These are phyloP conservation scores for Leucoagaricus sp. DNA, from an alignment of 1,284 basidiomycete species.

Conservation along the genomic window DNA sequence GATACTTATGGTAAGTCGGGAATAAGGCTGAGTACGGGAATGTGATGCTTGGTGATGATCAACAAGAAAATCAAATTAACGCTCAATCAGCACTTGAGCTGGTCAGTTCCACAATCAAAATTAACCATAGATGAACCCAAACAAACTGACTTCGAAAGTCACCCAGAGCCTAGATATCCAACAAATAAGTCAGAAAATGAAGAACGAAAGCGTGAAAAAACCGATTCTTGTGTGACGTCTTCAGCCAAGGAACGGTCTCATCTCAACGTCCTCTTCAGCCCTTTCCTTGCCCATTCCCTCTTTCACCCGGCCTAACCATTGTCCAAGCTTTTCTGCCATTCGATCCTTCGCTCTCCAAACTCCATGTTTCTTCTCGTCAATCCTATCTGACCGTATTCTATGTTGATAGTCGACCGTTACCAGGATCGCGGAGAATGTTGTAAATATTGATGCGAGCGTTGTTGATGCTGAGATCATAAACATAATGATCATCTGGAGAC, in stretches of 20 bases:
- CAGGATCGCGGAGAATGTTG: conserved; percentile 58
- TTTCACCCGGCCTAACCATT: not conserved
- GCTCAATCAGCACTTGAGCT: too few species aligned
- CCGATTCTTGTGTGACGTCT: too few species aligned
- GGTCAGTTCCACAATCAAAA: too few species aligned
- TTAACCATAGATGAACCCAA: too few species aligned
- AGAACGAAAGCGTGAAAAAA: too few species aligned
- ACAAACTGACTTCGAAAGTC: too few species aligned
- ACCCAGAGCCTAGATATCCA: too few species aligned
- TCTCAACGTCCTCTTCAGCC: not conserved
- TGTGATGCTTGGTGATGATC: too few species aligned
- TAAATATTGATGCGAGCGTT: conserved; percentile 65
- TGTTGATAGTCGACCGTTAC: conserved; percentile 71
- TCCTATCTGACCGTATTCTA: conserved; percentile 69
- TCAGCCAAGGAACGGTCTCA: conserved; percentile 9
- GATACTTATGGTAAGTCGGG: too few species aligned
- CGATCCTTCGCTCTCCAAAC: not conserved
- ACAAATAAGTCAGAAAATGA: too few species aligned
- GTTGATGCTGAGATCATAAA: conserved; percentile 86
- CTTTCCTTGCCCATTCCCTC: conserved; percentile 1
- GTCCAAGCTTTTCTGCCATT: not conserved
- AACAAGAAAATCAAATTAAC: too few species aligned
- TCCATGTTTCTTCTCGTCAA: conserved; percentile 32
- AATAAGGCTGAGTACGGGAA: too few species aligned
- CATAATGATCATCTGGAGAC: conserved; percentile 89